These are phyloP conservation scores for Aspergillus candidus DNA, from an alignment of 2,329 filamentous ascomycete genomes.

Conservation along the genomic window DNA sequence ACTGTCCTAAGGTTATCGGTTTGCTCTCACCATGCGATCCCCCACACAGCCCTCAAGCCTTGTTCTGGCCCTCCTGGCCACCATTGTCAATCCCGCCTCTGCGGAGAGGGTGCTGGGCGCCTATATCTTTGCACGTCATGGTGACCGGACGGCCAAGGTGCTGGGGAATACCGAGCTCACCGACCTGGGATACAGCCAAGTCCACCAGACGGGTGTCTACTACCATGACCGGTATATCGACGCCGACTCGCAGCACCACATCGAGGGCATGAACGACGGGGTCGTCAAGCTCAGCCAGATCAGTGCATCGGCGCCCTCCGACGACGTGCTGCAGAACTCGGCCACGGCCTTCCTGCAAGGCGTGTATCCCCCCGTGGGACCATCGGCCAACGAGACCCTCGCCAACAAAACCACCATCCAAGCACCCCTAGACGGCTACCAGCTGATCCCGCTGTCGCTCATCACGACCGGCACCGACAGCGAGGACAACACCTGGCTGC, in stretches of 20 bases:
- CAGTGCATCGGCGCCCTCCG: constrained; percentile 62
- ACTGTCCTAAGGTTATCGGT: not conserved
- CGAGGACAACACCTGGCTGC: constrained; percentile 53
- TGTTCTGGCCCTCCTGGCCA: constrained; percentile 22
- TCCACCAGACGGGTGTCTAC: constrained; percentile 65
- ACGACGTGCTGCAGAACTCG: constrained; percentile 74
- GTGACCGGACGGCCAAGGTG: constrained; percentile 76
- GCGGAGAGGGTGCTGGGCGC: constrained; percentile 70
- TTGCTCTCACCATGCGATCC: constrained; percentile 20
- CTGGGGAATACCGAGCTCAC: constrained; percentile 68
- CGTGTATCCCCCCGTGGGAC: constrained; percentile 71
- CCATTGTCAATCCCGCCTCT: constrained; percentile 20
- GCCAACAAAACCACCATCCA: constrained; percentile 63
- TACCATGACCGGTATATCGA: constrained; percentile 72
- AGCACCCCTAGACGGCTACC: constrained; percentile 71
- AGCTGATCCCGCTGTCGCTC: constrained; percentile 69
- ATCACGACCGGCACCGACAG: constrained; percentile 55
- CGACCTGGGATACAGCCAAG: constrained; percentile 69
- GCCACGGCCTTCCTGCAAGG: constrained; percentile 76
- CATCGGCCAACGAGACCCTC: constrained; percentile 54
- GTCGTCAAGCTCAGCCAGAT: constrained; percentile 65
- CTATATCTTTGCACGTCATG: constrained; percentile 85
- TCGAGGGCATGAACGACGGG: constrained; percentile 61
- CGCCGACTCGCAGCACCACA: constrained; percentile 51
- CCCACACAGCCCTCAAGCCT: constrained; percentile 18